Evolutionary conservation across 2,329 filamentous ascomycete genomes (phyloP), one percentile per base, ranked within the genome.

Genomic region (Dactylellina drechsleri): DNA sequence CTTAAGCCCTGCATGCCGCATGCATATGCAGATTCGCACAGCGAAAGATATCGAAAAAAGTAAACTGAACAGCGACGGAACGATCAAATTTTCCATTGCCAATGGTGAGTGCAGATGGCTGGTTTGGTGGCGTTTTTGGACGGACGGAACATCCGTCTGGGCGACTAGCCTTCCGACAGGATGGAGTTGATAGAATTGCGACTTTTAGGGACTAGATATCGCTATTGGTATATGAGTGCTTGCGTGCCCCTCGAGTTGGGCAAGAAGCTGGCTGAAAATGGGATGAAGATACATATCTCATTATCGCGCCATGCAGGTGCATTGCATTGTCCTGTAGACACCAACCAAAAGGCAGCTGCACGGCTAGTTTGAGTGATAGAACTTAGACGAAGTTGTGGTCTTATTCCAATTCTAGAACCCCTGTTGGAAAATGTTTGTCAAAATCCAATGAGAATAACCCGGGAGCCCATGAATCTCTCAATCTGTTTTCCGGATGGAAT

Each of bases 71-170:
- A 23, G 28, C 41, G 28, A 70, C 28, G 36, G 40, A 43, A 40
- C 6, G 20, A 52, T 5, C 2, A 53, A 20, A 36, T 20, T 47
- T 45, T 36, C 13, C 18, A 4, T 31, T 23, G 4, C 50, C 56
- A 57, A n/a, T 65, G 6, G 64, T 18, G 2, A 23, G 23, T 65
- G 66, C 59, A 71, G 66, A 59, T 65, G 66, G 66, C 66, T 53
- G 50, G 2, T 71, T 62, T 54, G 26, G 66, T 71, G 66, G 66
- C 66, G 52, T 12, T 18, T 56, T 41, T 58, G 3, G 18, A 45
- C 66, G 58, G 58, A 49, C 49, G 66, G 57, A 5, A 36, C 28
- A 59, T 71, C 66, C 66, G 66, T 50, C 53, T 31, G 28, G 41
- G 20, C 18, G 40, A 18, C 47, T 20, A 16, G 5, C 36, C 23